These are phyloP conservation scores for Petunia secreta DNA, from an alignment of 257 asterid genomes.

Conservation along the genomic window DNA sequence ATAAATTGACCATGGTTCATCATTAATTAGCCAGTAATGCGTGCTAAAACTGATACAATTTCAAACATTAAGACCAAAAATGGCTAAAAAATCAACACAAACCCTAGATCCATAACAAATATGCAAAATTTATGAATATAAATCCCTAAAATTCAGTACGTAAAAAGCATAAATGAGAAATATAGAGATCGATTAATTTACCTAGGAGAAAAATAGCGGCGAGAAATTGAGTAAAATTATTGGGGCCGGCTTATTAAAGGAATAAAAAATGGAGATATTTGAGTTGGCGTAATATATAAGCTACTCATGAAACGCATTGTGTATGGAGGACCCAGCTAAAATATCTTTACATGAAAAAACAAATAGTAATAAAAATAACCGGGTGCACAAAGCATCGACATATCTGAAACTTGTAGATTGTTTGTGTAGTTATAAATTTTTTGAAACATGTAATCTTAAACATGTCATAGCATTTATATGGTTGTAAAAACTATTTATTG, in stretches of 20 bases:
- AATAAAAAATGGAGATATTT: neutral
- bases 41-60: neutral
- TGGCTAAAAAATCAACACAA: constrained; percentile 3
- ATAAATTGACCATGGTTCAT: too few relatives aligned
- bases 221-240: constrained; percentile 5
- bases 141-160: neutral
- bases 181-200: neutral
- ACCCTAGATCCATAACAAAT: constrained; percentile 38
- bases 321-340: too few relatives aligned
- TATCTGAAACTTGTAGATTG: too few relatives aligned
- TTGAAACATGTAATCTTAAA: too few relatives aligned
- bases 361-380: too few relatives aligned
- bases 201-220: constrained; percentile 24
- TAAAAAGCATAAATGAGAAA: neutral
- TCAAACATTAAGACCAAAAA: constrained; percentile 9
- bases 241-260: constrained; percentile 24
- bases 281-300: constrained; percentile 44
- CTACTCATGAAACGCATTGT: constrained; percentile 14
- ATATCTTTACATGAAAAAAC: too few relatives aligned
- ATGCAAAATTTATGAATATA: neutral
- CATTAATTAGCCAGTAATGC: too few relatives aligned
- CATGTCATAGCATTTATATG: too few relatives aligned
- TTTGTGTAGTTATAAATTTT: too few relatives aligned
- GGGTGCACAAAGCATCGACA: too few relatives aligned
- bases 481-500: too few relatives aligned